These are phyloP conservation scores for Tolypocladium nubicola DNA, from an alignment of 2,329 filamentous ascomycete genomes.

Conservation along the genomic window DNA sequence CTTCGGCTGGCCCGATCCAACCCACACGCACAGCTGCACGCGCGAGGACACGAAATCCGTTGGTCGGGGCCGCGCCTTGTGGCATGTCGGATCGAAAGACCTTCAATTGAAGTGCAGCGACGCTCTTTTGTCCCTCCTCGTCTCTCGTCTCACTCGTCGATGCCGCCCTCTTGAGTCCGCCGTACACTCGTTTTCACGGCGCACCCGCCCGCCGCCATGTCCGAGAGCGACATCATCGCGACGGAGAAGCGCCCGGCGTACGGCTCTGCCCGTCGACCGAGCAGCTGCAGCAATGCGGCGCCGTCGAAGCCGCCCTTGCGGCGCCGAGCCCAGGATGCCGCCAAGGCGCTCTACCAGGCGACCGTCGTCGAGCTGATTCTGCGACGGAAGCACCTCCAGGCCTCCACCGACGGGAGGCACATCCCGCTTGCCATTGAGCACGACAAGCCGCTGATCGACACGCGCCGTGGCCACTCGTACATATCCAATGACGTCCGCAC, in stretches of 20 bases:
- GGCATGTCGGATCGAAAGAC: background rate
- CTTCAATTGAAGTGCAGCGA: background rate
- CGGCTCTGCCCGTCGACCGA: background rate
- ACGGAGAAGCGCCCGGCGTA: background rate
- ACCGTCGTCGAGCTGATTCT: constrained; percentile 39
- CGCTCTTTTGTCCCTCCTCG: background rate
- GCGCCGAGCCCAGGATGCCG: constrained; percentile 10
- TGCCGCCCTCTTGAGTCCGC: background rate
- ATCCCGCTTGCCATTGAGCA: constrained; percentile 31
- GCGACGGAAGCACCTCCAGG: constrained; percentile 56
- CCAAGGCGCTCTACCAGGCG: constrained; percentile 21
- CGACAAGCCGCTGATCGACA: constrained; percentile 32
- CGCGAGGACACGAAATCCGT: background rate
- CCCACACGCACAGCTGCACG: background rate
- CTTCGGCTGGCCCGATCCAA: background rate
- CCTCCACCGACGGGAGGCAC: constrained; percentile 58
- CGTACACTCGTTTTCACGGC: background rate
- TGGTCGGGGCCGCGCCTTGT: background rate
- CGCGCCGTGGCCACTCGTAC: constrained; percentile 37
- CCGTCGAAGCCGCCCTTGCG: constrained; percentile 1
- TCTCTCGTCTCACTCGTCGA: background rate
- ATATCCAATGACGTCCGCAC: constrained; percentile 62
- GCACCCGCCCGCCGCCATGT: background rate
- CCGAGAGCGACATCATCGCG: background rate
- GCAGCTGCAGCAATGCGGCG: constrained; percentile 1